Evolutionary conservation across 345 rosid species (phyloP).

Genomic region (Hibiscus syriacus): DNA sequence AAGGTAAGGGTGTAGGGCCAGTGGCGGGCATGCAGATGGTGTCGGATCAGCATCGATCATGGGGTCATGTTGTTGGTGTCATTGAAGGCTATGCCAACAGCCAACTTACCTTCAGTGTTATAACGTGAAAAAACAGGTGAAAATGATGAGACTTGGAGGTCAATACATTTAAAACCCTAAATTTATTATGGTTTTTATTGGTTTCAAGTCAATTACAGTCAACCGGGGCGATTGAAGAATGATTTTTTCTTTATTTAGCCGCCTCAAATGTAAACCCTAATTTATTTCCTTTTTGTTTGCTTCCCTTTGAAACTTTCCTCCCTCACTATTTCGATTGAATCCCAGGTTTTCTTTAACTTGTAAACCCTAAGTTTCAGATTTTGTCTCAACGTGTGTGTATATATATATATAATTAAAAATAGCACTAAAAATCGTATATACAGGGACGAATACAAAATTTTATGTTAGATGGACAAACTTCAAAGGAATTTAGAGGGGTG

Average conservation of each 20-base stretch:
- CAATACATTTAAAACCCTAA: background rate
- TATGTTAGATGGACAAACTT: too few species aligned
- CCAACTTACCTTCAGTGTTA: too few species aligned
- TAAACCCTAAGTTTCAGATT: too few species aligned
- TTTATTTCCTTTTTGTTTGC: too few species aligned
- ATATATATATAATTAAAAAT: too few species aligned
- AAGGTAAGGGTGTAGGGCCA: background rate
- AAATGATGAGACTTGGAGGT: background rate
- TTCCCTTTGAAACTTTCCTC: too few species aligned
- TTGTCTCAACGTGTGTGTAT: too few species aligned
- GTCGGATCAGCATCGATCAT: slow-evolving; percentile 12
- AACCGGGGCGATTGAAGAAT: slow-evolving; percentile 16
- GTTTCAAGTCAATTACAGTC: slow-evolving; percentile 14
- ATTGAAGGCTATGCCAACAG: background rate
- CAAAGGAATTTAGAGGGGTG: too few species aligned
- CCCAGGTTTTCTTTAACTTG: too few species aligned
- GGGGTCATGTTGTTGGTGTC: slow-evolving; percentile 21
- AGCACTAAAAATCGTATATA: too few species aligned
- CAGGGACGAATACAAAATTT: too few species aligned
- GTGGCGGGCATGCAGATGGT: background rate
- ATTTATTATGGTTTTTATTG: background rate
- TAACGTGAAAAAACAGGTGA: background rate
- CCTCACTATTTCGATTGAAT: too few species aligned
- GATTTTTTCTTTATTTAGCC: background rate
- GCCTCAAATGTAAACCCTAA: background rate